These are phyloP conservation scores for Tetrahymena borealis DNA, from an alignment of 73 alveolate genomes.

Conservation along the genomic window DNA sequence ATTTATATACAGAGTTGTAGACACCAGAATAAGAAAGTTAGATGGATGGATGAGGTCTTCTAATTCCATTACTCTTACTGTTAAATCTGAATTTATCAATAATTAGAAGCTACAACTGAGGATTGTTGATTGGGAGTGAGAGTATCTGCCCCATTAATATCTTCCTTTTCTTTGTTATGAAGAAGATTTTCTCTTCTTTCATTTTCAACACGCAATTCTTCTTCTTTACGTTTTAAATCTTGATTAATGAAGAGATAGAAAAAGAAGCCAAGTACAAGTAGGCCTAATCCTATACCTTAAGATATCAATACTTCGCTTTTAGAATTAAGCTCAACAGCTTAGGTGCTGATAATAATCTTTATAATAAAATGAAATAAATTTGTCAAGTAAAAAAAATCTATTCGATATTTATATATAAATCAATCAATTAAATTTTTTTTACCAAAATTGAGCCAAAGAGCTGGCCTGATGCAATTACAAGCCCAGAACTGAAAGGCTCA, in stretches of 20 bases:
- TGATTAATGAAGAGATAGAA: not conserved
- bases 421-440: too few species aligned
- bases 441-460: not conserved
- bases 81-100: not conserved
- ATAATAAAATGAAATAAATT: not conserved
- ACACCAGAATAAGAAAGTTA: not conserved
- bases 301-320: not conserved
- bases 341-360: not conserved
- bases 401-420: too few species aligned
- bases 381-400: not conserved
- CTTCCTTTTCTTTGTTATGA: not conserved
- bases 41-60: not conserved
- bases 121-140: not conserved
- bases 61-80: not conserved
- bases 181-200: not conserved
- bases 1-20: too few species aligned
- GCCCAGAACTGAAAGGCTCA: not conserved
- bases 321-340: not conserved
- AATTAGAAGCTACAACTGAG: not conserved
- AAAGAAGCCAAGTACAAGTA: not conserved
- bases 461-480: not conserved
- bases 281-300: not conserved
- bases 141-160: not conserved
- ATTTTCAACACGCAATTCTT: not conserved
- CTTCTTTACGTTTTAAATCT: not conserved